Evolutionary conservation across 192 early-diverging fungal genomes (phyloP).

Genomic region (Helicostylum pulchrum): DNA sequence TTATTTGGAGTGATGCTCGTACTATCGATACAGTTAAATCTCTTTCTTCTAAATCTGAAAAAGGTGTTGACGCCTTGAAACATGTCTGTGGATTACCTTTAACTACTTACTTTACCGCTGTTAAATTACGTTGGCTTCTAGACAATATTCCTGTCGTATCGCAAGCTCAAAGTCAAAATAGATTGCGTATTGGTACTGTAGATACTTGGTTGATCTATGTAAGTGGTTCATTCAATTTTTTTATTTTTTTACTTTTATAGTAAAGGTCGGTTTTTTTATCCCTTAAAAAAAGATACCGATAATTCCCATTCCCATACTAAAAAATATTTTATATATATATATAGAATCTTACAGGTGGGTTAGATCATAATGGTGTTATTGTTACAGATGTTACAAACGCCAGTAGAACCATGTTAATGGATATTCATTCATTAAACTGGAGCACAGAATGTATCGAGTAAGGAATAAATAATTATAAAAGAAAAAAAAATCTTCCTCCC

Average conservation of each 20-base stretch:
- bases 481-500: not conserved
- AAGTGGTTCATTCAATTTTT: constrained; percentile 16
- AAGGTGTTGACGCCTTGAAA: constrained; percentile 39
- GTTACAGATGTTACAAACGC: constrained; percentile 95
- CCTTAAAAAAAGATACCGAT: not conserved
- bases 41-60: constrained; percentile 47
- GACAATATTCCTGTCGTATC: constrained; percentile 73
- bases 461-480: not conserved
- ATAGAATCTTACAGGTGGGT: constrained; percentile 82
- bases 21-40: constrained; percentile 69
- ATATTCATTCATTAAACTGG: constrained; percentile 79
- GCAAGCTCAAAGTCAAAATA: constrained; percentile 69
- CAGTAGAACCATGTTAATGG: constrained; percentile 91
- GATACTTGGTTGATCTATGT: constrained; percentile 94
- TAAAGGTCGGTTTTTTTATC: not conserved
- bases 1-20: constrained; percentile 90
- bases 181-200: constrained; percentile 82
- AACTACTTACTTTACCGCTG: constrained; percentile 91
- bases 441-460: constrained; percentile 58
- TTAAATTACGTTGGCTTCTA: constrained; percentile 91
- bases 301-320: constrained; percentile 8
- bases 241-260: too few relatives aligned
- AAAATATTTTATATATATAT: not conserved
- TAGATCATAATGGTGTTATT: constrained; percentile 55
- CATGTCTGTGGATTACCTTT: constrained; percentile 81